Evolutionary conservation across 495 filamentous ascomycete species (phyloP), one percentile per base, ranked within the genome.

Genomic region (Aspergillus avenaceus): DNA sequence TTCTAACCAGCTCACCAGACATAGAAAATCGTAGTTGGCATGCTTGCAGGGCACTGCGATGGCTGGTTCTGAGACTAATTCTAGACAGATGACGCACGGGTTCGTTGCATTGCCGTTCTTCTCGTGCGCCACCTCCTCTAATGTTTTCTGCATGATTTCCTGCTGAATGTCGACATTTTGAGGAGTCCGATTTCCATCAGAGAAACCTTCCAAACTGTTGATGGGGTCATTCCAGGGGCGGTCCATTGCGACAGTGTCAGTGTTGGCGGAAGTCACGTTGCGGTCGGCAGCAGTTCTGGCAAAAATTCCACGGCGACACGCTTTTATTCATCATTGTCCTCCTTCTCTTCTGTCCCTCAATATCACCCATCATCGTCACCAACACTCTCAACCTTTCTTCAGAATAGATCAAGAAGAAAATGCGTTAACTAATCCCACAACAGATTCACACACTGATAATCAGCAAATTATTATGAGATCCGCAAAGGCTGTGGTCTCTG

Each of bases 1-100:
- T 56, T 92, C 80, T 12, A 91, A 70, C 91, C 91, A 95, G 69
- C 81, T 91, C 16, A 87, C 63, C 8, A 95, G 79, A 59, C 91
- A 96, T 11, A 90, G 58, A 63, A 89, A 91, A 69, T 95, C 89
- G 63, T 93, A 95, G 57, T 81, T 83, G 40, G 77, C 65, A 73
- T 96, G 91, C 16, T 76, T 74, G 77, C 91, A 96, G 14, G 90
- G 88, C 29, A 78, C 69, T 4, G 87, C 82, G 14, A 83, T 68
- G 48, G 85, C 86, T 29, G 81, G 70, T 56, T 92, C 88, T 5
- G 84, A 81, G 65, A 95, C 75, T 38, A 68, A 60, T 49, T 91
- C 85, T 41, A 95, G 79, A 63, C 91, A 96, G 60, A 80, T 79
- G 31, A 80, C 76, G 53, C 77, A 80, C 12, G 72, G 68, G 46